A percentile compares a stretch with the other conserved stretches of the same genome.
phyloP scores from a whole-genome alignment of 768 basidiomycete species.

The Pholiota conissans region DNA sequence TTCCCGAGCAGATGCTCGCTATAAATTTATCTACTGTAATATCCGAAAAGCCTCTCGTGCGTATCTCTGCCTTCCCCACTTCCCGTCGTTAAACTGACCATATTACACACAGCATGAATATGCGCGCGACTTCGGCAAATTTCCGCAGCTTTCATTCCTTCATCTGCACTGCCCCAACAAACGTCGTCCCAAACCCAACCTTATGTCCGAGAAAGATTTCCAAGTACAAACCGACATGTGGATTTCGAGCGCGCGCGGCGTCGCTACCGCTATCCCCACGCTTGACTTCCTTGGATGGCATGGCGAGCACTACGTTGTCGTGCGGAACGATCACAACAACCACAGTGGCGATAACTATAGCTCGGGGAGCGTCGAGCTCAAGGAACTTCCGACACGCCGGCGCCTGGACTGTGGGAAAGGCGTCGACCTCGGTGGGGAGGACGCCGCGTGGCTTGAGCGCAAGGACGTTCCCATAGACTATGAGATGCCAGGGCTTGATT shows the following conservation, averaged over 20 bases:
- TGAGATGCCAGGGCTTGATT: constrained; percentile 50
- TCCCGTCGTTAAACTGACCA: background rate
- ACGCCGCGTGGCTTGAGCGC: constrained; percentile 24
- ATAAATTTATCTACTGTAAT: constrained; percentile 52
- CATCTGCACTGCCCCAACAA: constrained; percentile 51
- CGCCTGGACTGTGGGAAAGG: constrained; percentile 22
- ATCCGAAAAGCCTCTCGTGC: constrained; percentile 51
- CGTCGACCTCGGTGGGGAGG: constrained; percentile 19
- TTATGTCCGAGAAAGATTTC: constrained; percentile 61
- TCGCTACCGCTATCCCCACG: constrained; percentile 49
- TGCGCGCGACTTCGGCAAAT: constrained; percentile 44
- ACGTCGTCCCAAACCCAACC: constrained; percentile 54
- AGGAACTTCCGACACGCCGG: constrained; percentile 19
- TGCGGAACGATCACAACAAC: constrained; percentile 30
- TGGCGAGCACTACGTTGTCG: constrained; percentile 68
- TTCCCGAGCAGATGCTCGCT: constrained; percentile 51
- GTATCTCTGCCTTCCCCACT: constrained; percentile 15
- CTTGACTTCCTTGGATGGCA: constrained; percentile 76
- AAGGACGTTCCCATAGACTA: constrained; percentile 80
- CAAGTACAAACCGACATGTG: constrained; percentile 57
- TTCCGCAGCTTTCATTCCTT: constrained; percentile 56
- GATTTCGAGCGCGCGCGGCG: constrained; percentile 47
- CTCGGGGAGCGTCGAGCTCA: constrained; percentile 40
- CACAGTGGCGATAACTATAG: background rate
- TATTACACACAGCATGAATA: constrained; percentile 46